Conservation (phyloP, 768 basidiomycete genomes). For the Collybiopsis confluens region DNA sequence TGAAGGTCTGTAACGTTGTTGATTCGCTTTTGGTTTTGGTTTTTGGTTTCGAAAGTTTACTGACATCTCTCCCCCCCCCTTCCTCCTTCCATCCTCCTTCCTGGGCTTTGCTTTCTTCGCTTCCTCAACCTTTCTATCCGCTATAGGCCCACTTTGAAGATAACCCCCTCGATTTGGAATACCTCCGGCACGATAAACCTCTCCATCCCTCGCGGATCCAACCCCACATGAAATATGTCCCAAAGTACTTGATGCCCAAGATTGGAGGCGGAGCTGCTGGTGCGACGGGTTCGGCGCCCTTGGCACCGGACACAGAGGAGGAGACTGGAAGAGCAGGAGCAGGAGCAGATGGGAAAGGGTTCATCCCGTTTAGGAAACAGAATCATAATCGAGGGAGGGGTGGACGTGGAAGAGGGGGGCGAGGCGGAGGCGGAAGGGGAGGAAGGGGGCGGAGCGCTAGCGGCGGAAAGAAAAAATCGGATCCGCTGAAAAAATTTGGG, state of each 20-base stretch:
- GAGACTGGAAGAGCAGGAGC: constrained; percentile 12
- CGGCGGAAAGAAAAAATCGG: constrained; percentile 66
- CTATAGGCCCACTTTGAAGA: constrained; percentile 94
- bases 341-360: constrained; percentile 38
- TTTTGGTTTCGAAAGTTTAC: neutral
- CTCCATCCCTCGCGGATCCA: constrained; percentile 87
- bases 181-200: constrained; percentile 90
- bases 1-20: constrained; percentile 61
- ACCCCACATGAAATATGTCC: constrained; percentile 90
- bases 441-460: constrained; percentile 14
- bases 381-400: constrained; percentile 46
- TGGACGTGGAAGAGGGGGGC: constrained; percentile 43
- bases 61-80: neutral
- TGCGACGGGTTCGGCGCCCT: too few relatives aligned
- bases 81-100: neutral
- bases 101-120: neutral
- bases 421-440: constrained; percentile 34
- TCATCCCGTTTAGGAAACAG: constrained; percentile 72
- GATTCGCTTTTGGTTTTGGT: neutral
- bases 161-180: constrained; percentile 90
- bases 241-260: neutral
- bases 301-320: too few relatives aligned
- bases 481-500: constrained; percentile 79
- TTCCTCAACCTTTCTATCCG: neutral
- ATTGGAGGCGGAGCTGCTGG: neutral